phyloP scores from a whole-genome alignment of 768 basidiomycete species.

The Collybiopsis luxurians region DNA sequence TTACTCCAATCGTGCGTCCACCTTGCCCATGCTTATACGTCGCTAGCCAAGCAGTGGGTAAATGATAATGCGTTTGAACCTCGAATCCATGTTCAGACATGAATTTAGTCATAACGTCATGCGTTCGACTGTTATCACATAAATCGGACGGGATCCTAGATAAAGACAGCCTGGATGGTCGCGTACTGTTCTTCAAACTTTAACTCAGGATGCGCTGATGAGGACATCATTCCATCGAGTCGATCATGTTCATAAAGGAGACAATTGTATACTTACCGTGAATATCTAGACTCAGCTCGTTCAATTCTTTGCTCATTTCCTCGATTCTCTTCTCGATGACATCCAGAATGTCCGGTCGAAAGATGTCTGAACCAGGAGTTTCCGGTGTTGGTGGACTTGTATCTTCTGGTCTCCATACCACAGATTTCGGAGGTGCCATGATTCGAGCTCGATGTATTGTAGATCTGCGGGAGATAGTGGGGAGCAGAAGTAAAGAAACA shows the following conservation, averaged over 20 bases:
- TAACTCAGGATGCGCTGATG: constrained; percentile 66
- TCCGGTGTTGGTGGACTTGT: constrained; percentile 19
- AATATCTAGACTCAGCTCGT: constrained; percentile 66
- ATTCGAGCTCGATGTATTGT: no score
- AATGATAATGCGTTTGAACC: constrained; percentile 56
- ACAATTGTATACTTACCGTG: constrained; percentile 44
- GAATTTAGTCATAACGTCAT: constrained; percentile 67
- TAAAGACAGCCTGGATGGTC: constrained; percentile 1
- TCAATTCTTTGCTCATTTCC: constrained; percentile 51
- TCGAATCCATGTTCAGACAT: constrained; percentile 65
- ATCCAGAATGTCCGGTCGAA: constrained; percentile 55
- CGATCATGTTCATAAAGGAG: neutral
- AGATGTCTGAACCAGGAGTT: constrained; percentile 29
- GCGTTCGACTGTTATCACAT: constrained; percentile 52
- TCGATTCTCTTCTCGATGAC: constrained; percentile 58
- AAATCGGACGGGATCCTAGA: neutral
- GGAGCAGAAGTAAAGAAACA: no score
- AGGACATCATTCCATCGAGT: neutral
- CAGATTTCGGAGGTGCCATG: no score
- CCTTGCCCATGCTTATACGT: constrained; percentile 62
- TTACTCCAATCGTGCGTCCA: constrained; percentile 71
- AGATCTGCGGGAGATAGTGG: no score
- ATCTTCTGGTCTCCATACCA: constrained; percentile 42
- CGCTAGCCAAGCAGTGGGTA: constrained; percentile 78
- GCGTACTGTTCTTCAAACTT: constrained; percentile 64